Evolutionary conservation across 176 grass and related monocot species (phyloP), one percentile per base, ranked within the genome.

Genomic region (Aegilops bicornis): DNA sequence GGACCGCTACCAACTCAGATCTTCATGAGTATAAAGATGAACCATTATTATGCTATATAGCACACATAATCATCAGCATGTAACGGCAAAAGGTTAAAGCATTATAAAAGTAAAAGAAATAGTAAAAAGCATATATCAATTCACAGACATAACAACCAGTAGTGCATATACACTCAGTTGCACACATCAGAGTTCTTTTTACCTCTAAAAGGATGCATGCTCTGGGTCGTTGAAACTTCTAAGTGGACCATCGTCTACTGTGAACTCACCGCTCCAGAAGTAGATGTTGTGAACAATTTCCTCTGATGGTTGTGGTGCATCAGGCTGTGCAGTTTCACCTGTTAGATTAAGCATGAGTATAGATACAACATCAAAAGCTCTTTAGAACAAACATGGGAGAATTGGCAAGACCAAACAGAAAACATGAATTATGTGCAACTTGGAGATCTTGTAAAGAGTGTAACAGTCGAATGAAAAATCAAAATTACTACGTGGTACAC

Each of bases 191-290:
- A 82, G 22, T 83, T 64, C n/a, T 86, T 83, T 8, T 48, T 92
- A 99, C 97, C 94, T 88, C 69, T 79, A 99, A 83, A 87, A 99
- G 24, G 90, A 83, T 43, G 86, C 86, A 91, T 96, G 91, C 59
- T 89, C 81, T 62, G 97, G 97, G 86, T 99, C 97, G 80, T 92
- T 88, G 77, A 99, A 96, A 87, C 87, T 88, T 89, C 97, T 92
- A 45, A 99, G 86, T 63, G 90, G 92, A 63, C 94, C 96, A 73
- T 92, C 85, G 73, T 98, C 92, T 61, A 99, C 92, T 64, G 94
- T 94, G 59, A 99, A 99, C 20, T 94, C 94, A 81, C 94, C 87
- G 20, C 69, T 96, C 94, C 94, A 99, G 35, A 96, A 96, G 74
- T 85, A 91, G 66, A 99, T 86, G 82, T 86, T 89, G 66, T 94